Percentiles rank a stretch among this genome's conserved stretches.
These are phyloP conservation scores for Tothia fuscella DNA, from an alignment of 2,329 filamentous ascomycete genomes.

Conservation along the genomic window DNA sequence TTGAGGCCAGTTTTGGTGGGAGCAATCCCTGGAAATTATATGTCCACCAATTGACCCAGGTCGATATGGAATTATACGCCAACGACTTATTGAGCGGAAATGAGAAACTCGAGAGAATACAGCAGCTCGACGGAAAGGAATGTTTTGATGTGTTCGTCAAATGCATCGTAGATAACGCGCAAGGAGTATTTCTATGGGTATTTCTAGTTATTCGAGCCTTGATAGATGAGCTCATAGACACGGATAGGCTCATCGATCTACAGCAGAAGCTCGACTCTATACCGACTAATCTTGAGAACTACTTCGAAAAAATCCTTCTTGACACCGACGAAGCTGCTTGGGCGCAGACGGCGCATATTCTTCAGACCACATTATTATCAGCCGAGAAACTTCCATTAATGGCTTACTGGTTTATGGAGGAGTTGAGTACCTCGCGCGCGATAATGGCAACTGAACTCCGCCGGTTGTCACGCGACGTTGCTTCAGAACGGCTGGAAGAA, in stretches of 20 bases:
- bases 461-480: not conserved
- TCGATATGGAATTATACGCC: conserved; percentile 3
- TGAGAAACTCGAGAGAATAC: not conserved
- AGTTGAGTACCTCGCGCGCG: not conserved
- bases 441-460: not conserved
- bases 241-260: conserved; percentile 11
- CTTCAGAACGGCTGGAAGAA: not conserved
- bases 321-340: not conserved
- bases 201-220: conserved; percentile 16
- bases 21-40: not conserved
- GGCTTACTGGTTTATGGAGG: not conserved
- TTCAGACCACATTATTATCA: not conserved
- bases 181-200: conserved; percentile 20
- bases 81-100: not conserved
- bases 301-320: conserved; percentile 15
- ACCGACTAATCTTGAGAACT: conserved; percentile 14
- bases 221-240: conserved; percentile 13
- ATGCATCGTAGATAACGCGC: conserved; percentile 10
- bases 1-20: conserved; percentile 3
- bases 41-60: conserved; percentile 2
- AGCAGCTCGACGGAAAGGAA: not conserved
- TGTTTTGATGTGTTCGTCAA: not conserved
- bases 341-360: not conserved
- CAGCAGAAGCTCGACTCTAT: conserved; percentile 13
- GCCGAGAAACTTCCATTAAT: not conserved